A percentile compares a stretch with the other conserved stretches of the same genome.
Conservation (phyloP, 257 asterid genomes). For the Capsicum baccatum region DNA sequence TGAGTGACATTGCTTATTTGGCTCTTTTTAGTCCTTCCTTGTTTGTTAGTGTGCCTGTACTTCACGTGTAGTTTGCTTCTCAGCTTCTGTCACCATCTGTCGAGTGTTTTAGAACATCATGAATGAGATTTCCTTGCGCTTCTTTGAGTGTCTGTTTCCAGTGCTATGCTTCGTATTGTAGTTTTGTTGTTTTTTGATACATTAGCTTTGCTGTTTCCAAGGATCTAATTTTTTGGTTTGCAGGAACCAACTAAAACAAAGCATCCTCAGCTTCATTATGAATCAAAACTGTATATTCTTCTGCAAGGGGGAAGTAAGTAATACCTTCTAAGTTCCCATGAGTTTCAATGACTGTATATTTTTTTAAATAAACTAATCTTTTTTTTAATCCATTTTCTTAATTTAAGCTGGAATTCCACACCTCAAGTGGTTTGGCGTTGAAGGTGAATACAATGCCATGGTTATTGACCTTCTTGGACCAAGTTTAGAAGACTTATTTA, state of each 20-base stretch:
- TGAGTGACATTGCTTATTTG: not conserved
- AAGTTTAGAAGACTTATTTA: constrained; percentile 83
- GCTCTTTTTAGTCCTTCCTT: not conserved
- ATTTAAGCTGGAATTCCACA: constrained; percentile 84
- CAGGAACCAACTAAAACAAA: constrained; percentile 89
- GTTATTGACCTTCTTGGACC: constrained; percentile 93
- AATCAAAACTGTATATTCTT: constrained; percentile 84
- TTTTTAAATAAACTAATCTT: not conserved
- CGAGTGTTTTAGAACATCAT: not conserved
- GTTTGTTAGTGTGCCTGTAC: not conserved
- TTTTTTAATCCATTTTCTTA: constrained; percentile 33
- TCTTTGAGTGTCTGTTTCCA: not conserved
- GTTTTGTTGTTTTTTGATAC: constrained; percentile 1
- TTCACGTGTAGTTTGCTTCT: constrained; percentile 7
- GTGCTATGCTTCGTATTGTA: not conserved
- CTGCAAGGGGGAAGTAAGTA: constrained; percentile 95
- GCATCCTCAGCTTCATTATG: constrained; percentile 95
- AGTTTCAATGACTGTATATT: not conserved
- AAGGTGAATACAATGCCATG: constrained; percentile 89
- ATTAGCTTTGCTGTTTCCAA: constrained; percentile 22
- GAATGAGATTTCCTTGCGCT: not conserved
- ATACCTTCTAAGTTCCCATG: constrained; percentile 12
- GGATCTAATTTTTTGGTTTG: not conserved
- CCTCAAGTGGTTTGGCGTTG: constrained; percentile 88
- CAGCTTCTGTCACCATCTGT: not conserved